Evolutionary conservation across 176 grass and related monocot genomes (phyloP), one percentile per base, ranked within the genome.

Genomic region (Metroxylon sagu): DNA sequence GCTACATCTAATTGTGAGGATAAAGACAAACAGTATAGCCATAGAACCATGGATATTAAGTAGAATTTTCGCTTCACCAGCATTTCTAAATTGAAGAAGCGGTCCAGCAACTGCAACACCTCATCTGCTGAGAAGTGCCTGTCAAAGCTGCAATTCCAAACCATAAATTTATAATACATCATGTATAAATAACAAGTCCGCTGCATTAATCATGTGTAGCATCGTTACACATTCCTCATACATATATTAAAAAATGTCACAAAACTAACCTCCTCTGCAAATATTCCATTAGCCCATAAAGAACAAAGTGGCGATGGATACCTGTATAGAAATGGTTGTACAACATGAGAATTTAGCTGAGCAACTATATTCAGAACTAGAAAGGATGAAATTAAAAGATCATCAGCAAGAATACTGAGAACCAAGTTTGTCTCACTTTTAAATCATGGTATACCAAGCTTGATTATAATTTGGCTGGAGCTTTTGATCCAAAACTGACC

Each of bases 1-100:
- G 31, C 31, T 39, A 39, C 31, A 10, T 39, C 7, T 10, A 39
- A 39, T 39, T 39, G 31, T 39, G 31, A 39, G 31, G 10, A 39
- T 39, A 39, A 39, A 16, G 14, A 29, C 62, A 30, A 17, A 59
- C 17, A 68, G 31, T 8, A 68, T 56, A 43, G 0, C 14, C 62
- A 59, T 50, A 55, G 10, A 25, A 29, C 27, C 53, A 25, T 50
- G 5, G 4, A 28, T 50, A 50, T 25, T 26, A 43, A 54, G 10
- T 19, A 14, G 56, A 52, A 50, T 49, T 56, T 53, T 3, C 49
- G 68, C 55, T 86, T 39, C 71, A 97, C 93, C 93, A 98, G 72
- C 84, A 88, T 83, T 73, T 98, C 87, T 71, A 98, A 64, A 82
- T 98, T 98, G 71, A 83, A 98, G 79, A 98, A 92, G 23, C 76